Evolutionary conservation across 176 grass and related monocot species (phyloP).

Genomic region (Areca catechu): DNA sequence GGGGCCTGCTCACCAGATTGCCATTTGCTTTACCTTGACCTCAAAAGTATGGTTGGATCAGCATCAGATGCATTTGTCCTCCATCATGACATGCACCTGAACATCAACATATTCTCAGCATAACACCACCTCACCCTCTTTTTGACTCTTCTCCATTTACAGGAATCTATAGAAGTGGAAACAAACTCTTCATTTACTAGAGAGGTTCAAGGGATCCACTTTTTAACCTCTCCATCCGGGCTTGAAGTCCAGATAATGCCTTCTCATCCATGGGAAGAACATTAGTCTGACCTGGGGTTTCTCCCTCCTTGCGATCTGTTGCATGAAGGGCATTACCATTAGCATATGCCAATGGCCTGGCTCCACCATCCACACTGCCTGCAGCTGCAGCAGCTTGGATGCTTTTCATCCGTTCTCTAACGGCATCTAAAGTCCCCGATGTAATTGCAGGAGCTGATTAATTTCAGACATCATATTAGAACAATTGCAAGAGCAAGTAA

Average conservation of each 20-base stretch:
- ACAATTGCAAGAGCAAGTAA: too few species aligned
- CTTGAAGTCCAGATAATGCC: slow-evolving; percentile 85
- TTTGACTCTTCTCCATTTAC: slow-evolving; percentile 39
- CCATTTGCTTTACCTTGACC: too few species aligned
- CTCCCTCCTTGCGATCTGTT: slow-evolving; percentile 31
- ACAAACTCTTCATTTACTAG: slow-evolving; percentile 41
- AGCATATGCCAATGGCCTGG: slow-evolving; percentile 36
- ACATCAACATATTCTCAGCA: too few species aligned
- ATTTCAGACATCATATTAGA: too few species aligned
- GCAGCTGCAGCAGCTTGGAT: slow-evolving; percentile 88
- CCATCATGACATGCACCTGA: too few species aligned
- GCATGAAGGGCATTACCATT: slow-evolving; percentile 42
- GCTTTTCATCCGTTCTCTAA: slow-evolving; percentile 98
- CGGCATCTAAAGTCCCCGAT: slow-evolving; percentile 59
- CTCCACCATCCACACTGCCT: slow-evolving; percentile 42
- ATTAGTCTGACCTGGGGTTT: slow-evolving; percentile 45
- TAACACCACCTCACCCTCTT: too few species aligned
- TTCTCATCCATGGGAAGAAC: slow-evolving; percentile 89
- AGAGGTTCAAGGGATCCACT: slow-evolving; percentile 82
- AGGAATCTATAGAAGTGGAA: slow-evolving; percentile 54
- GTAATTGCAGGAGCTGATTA: slow-evolving; percentile 11
- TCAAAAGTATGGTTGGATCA: too few species aligned
- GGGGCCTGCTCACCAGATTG: too few species aligned
- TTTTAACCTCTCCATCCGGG: slow-evolving; percentile 93
- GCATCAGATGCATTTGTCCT: too few species aligned